These are phyloP conservation scores for Apocynum venetum DNA, from an alignment of 257 asterid species.

Conservation along the genomic window DNA sequence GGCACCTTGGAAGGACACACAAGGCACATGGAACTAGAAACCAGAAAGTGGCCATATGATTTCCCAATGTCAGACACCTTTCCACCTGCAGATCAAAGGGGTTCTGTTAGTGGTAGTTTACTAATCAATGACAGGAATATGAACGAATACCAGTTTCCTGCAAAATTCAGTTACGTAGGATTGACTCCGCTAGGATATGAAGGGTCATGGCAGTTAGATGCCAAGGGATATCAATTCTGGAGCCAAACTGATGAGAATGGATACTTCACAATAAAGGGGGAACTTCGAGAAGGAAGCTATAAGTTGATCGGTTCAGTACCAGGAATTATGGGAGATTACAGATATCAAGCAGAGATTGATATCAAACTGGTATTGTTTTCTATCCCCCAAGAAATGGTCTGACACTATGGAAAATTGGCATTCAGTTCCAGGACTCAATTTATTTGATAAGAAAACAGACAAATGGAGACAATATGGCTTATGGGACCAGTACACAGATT, in stretches of 20 bases:
- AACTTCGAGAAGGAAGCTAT: constrained; percentile 12
- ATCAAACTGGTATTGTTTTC: constrained; percentile 29
- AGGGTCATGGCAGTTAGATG: constrained; percentile 39
- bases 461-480: constrained; percentile 66
- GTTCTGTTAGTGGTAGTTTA: constrained; percentile 55
- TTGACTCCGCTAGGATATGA: constrained; percentile 24
- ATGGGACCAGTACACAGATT: constrained; percentile 46
- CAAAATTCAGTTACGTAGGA: constrained; percentile 25
- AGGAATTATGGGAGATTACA: constrained; percentile 17
- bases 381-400: constrained; percentile 49
- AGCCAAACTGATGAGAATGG: constrained; percentile 20
- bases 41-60: constrained; percentile 72
- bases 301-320: constrained; percentile 9
- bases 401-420: constrained; percentile 72
- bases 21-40: constrained; percentile 41
- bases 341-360: background rate
- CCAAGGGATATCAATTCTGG: constrained; percentile 83
- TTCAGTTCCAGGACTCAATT: constrained; percentile 39
- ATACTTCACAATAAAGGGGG: background rate
- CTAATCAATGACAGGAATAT: constrained; percentile 46
- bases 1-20: constrained; percentile 68
- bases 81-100: constrained; percentile 44
- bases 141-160: background rate
- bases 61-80: constrained; percentile 55
- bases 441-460: background rate